A percentile compares a stretch with the other conserved stretches of the same genome.
Evolutionary conservation across 352 stramenopile species (phyloP).

Genomic region (Phytophthora capsici): DNA sequence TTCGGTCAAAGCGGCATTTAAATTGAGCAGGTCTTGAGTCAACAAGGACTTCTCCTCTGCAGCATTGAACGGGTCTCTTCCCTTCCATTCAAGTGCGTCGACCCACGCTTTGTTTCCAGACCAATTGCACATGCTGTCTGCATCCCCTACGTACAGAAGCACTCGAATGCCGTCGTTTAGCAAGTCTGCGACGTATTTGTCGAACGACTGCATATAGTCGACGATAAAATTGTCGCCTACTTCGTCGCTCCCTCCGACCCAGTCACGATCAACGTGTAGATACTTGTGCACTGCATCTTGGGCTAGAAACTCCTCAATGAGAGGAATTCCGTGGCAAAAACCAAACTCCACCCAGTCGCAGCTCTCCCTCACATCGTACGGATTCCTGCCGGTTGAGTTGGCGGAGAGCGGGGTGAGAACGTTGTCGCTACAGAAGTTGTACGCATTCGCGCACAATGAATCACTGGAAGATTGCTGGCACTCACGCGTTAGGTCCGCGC

Average conservation of each 20-base stretch:
- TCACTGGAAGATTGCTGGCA: conserved; percentile 36
- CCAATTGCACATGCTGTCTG: conserved; percentile 97
- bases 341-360: conserved; percentile 44
- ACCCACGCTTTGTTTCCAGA: conserved; percentile 95
- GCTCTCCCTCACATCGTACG: conserved; percentile 57
- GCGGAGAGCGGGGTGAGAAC: conserved; percentile 39
- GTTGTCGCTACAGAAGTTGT: conserved; percentile 38
- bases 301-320: conserved; percentile 61
- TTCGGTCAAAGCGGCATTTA: conserved; percentile 8
- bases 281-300: conserved; percentile 31
- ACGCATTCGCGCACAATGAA: conserved; percentile 33
- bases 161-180: conserved; percentile 71
- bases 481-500: conserved; percentile 15
- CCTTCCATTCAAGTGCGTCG: conserved; percentile 89
- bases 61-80: conserved; percentile 80
- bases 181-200: conserved; percentile 82
- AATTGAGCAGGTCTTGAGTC: conserved; percentile 25
- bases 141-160: conserved; percentile 95
- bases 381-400: conserved; percentile 39
- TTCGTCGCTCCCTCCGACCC: conserved; percentile 64
- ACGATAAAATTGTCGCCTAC: conserved; percentile 90
- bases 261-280: conserved; percentile 35
- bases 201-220: conserved; percentile 81
- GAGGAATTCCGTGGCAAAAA: conserved; percentile 47
- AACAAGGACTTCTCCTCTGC: conserved; percentile 42